Evolutionary conservation across 352 stramenopile species (phyloP), one percentile per base, ranked within the genome.

Genomic region (Globisporangium yorkense): DNA sequence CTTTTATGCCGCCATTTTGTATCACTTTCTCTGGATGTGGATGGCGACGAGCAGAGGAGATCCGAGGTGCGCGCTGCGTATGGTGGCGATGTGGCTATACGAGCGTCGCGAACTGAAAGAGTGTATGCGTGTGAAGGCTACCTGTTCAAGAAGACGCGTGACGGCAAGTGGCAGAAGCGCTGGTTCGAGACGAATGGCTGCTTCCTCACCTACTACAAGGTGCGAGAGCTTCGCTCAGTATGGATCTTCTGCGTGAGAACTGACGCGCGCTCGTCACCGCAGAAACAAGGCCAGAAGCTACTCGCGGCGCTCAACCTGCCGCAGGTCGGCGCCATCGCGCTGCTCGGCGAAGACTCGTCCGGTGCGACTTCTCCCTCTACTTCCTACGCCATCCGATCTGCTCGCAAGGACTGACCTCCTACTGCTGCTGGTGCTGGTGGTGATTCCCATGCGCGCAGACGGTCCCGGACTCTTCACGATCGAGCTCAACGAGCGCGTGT

Each of bases 141-240:
- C 64, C 66, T 97, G 65, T 92, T 97, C 62, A 97, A 97, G 72
- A 97, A 97, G 65, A 96, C 91, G 54, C 87, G 89, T 58, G 88
- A 97, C 57, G 89, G 89, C 67, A 96, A 96, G 67, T 97, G 97
- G 97, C 97, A 99, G 70, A 97, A 97, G 73, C 87, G 97, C 56
- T 99, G 94, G 89, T 99, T 99, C 68, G 97, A 99, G 79, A 98
- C 92, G 9, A 98, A 99, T 67, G 96, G 96, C 50, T 97, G 97
- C 70, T 98, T 98, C 76, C 82, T 99, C 41, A 98, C 96, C 15
- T 99, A 99, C 80, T 99, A 98, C 77, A 99, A 99, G 79, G 87
- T 96, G 62, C 40, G 54, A 31, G 13, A 9, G 31, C 31, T 7
- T 9, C 8, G 31, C 31, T 35, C 24, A 27, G 24, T 27, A 27